phyloP scores from a whole-genome alignment of 257 asterid genomes.

The Nicotiana obtusifolia region DNA sequence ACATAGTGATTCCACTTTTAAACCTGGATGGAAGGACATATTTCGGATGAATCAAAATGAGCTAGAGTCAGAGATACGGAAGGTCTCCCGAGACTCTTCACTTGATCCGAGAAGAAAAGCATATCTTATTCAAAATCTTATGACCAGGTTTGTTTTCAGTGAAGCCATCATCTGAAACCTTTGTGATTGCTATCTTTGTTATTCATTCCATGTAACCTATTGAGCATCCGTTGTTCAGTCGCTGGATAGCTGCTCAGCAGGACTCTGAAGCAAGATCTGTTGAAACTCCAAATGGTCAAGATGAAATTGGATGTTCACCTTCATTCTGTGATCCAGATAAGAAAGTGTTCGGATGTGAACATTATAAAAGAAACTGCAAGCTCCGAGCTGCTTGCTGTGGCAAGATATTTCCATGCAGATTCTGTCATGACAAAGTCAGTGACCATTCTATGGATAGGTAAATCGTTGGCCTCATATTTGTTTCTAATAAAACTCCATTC shows the following conservation, averaged over 20 bases:
- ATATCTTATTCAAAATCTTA: slow-evolving; percentile 86
- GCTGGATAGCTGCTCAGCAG: slow-evolving; percentile 98
- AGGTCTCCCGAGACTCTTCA: slow-evolving; percentile 85
- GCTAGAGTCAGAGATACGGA: slow-evolving; percentile 94
- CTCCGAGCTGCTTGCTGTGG: slow-evolving; percentile 97
- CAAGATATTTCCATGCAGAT: slow-evolving; percentile 78
- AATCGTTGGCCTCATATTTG: neutral
- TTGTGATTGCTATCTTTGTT: slow-evolving; percentile 5
- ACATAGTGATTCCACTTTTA: slow-evolving; percentile 66
- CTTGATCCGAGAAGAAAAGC: slow-evolving; percentile 98
- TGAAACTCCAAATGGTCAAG: slow-evolving; percentile 44
- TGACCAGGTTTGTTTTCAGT: slow-evolving; percentile 71
- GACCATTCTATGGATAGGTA: slow-evolving; percentile 99
- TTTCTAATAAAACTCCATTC: neutral
- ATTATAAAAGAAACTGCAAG: slow-evolving; percentile 96
- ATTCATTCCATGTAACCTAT: slow-evolving; percentile 20
- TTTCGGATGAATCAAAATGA: slow-evolving; percentile 97
- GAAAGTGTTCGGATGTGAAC: slow-evolving; percentile 79
- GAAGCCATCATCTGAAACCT: neutral
- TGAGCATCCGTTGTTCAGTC: slow-evolving; percentile 40
- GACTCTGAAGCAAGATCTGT: slow-evolving; percentile 55
- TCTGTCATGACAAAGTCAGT: slow-evolving; percentile 95
- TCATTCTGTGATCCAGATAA: slow-evolving; percentile 79
- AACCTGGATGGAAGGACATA: slow-evolving; percentile 99
- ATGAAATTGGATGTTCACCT: slow-evolving; percentile 60